These are phyloP conservation scores for Thraustotheca clavata DNA, from an alignment of 352 stramenopile species.

Conservation along the genomic window DNA sequence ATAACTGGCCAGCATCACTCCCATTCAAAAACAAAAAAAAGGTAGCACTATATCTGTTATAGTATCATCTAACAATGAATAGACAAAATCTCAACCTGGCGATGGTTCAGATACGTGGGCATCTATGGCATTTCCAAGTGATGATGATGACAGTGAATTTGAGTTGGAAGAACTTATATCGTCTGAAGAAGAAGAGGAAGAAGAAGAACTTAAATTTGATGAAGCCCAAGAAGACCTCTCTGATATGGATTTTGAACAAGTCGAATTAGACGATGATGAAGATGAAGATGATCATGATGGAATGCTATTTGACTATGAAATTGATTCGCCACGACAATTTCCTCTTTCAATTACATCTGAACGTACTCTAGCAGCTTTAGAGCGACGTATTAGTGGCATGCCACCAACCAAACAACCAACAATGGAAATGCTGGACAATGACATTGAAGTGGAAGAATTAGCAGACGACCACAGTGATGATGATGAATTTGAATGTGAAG, in stretches of 20 bases:
- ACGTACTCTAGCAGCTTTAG: constrained; percentile 48
- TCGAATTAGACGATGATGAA: constrained; percentile 63
- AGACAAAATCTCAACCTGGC: constrained; percentile 19
- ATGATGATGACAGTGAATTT: constrained; percentile 69
- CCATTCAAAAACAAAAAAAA: constrained; percentile 22
- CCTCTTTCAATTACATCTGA: constrained; percentile 21
- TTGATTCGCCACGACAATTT: neutral
- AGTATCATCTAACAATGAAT: neutral
- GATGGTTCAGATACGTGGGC: neutral
- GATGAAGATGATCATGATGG: constrained; percentile 32
- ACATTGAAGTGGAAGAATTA: constrained; percentile 20
- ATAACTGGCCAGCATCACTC: constrained; percentile 71
- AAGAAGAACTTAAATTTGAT: neutral
- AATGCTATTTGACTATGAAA: neutral
- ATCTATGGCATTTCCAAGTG: neutral
- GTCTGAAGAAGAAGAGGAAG: constrained; percentile 63
- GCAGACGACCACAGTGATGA: constrained; percentile 23
- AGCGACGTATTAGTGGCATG: constrained; percentile 56
- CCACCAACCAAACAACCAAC: neutral
- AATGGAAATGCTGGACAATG: constrained; percentile 7
- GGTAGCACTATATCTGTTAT: constrained; percentile 15
- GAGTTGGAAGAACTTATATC: constrained; percentile 74
- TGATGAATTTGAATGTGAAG: constrained; percentile 66
- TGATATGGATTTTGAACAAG: constrained; percentile 51
- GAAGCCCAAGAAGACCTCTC: neutral